Conservation (phyloP, 2,329 filamentous ascomycete genomes). For the Aureobasidium sp. region DNA sequence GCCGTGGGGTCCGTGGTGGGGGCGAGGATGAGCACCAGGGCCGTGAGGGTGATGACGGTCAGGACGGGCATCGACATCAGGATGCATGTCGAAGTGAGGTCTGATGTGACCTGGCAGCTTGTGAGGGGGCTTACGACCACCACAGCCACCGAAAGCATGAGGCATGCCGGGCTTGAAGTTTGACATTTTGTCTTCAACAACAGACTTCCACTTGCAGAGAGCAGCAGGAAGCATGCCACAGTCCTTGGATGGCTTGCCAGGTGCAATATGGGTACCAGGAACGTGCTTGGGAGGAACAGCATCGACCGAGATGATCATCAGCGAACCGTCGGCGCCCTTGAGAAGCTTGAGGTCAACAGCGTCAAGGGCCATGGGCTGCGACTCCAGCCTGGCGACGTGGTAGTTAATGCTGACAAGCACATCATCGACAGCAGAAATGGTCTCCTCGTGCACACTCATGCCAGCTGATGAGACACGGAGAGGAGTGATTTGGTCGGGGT, state of each 20-base stretch:
- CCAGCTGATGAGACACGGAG: slow-evolving; percentile 22
- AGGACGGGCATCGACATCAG: slow-evolving; percentile 8
- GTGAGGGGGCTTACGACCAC: slow-evolving; percentile 16
- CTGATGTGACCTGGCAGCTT: slow-evolving; percentile 21
- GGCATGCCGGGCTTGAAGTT: slow-evolving; percentile 24
- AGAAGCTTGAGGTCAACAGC: slow-evolving; percentile 53
- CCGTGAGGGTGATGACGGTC: slow-evolving; percentile 16
- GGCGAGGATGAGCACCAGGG: background rate
- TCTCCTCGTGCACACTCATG: slow-evolving; percentile 32
- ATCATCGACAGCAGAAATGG: slow-evolving; percentile 43
- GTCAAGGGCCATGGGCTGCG: slow-evolving; percentile 41
- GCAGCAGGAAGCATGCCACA: slow-evolving; percentile 33
- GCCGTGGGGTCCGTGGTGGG: slow-evolving; percentile 5
- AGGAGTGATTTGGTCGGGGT: slow-evolving; percentile 23
- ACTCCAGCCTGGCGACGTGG: slow-evolving; percentile 52
- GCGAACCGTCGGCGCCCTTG: slow-evolving; percentile 46
- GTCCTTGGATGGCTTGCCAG: slow-evolving; percentile 18
- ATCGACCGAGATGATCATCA: slow-evolving; percentile 46
- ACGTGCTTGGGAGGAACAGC: slow-evolving; percentile 16
- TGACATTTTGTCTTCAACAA: slow-evolving; percentile 39
- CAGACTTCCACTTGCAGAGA: slow-evolving; percentile 48
- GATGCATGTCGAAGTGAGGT: slow-evolving; percentile 12
- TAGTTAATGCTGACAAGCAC: slow-evolving; percentile 47
- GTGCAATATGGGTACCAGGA: slow-evolving; percentile 10
- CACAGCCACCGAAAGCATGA: slow-evolving; percentile 18